Evolutionary conservation across 768 basidiomycete genomes (phyloP), one percentile per base, ranked within the genome.

Genomic region (Melanogaster broomeanus): DNA sequence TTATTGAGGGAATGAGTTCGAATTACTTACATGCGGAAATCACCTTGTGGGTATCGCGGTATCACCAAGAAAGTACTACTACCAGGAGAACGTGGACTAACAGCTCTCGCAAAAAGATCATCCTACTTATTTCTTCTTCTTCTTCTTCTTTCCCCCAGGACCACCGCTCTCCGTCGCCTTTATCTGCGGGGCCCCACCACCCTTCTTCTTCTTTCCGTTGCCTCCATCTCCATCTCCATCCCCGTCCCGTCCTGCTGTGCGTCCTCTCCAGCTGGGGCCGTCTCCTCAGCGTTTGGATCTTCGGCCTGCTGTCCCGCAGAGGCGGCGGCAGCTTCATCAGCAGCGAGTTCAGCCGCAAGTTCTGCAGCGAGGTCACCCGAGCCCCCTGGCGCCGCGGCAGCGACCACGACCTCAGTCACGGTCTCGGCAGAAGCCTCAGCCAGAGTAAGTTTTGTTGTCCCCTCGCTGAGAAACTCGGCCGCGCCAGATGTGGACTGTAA

Each of bases 181-280:
- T 3, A 59, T 47, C 45, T 22, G 43, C 28, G 24, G 45, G 42
- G 44, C 38, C 5, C 34, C 40, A 41, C 42, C 39, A 22, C 38
- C 41, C 40, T 45, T 37, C 34, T 57, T 64, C 52, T 56, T 58
- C 6, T 60, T 62, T 45, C 57, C 56, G 34, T 50, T 54, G 6
- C 1, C 38, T 1, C 21, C 44, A 1, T 19, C 49, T 0, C 5
- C 42, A 4, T 1, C n/a, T 15, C 2, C 5, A 18, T 60, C 60
- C 31, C 35, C 43, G 7, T 24, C 28, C 6, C 13, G 10, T 42
- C 53, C 1, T 37, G 41, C 7, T 58, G 31, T 16, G 15, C 43
- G 2, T 57, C 57, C 0, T 61, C 61, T n/a, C 5, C 58, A 3
- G 0, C 13, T 13, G 30, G 22, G 13, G 38, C 39, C 4, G 57